phyloP scores from a whole-genome alignment of 1,284 basidiomycete genomes.

The Spongispora temasekensis region DNA sequence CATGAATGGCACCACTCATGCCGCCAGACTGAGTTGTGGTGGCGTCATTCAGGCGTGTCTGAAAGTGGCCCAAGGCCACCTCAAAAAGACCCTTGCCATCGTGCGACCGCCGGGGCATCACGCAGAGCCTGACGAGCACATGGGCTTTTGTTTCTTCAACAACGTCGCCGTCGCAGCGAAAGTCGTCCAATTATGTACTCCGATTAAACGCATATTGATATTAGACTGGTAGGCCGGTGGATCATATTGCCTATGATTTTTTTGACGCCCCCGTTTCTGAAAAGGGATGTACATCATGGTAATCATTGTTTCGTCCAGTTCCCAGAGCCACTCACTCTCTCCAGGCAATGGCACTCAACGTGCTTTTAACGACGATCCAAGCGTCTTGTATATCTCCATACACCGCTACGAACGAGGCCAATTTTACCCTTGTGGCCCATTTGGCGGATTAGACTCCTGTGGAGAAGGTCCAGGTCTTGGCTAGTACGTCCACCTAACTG shows the following conservation, averaged over 20 bases:
- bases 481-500: constrained; percentile 57
- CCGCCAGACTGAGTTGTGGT: constrained; percentile 89
- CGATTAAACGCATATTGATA: constrained; percentile 83
- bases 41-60: constrained; percentile 92
- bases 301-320: constrained; percentile 2
- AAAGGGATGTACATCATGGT: constrained; percentile 98
- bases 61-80: constrained; percentile 79
- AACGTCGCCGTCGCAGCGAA: constrained; percentile 93
- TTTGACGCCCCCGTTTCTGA: constrained; percentile 12
- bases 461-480: constrained; percentile 85
- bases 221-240: constrained; percentile 83
- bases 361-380: constrained; percentile 90
- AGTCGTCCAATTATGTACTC: constrained; percentile 71
- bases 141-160: constrained; percentile 99
- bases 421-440: constrained; percentile 93
- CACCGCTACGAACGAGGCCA: constrained; percentile 91
- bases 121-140: constrained; percentile 95
- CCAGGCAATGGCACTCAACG: constrained; percentile 95
- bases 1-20: constrained; percentile 80
- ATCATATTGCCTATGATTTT: constrained; percentile 1
- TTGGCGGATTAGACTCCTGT: constrained; percentile 83
- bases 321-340: constrained; percentile 12
- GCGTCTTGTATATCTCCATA: constrained; percentile 93
- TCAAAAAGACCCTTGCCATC: constrained; percentile 92
- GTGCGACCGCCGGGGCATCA: constrained; percentile 98